Evolutionary conservation across 768 basidiomycete genomes (phyloP).

Genomic region (Termitomyces bulborhizus): DNA sequence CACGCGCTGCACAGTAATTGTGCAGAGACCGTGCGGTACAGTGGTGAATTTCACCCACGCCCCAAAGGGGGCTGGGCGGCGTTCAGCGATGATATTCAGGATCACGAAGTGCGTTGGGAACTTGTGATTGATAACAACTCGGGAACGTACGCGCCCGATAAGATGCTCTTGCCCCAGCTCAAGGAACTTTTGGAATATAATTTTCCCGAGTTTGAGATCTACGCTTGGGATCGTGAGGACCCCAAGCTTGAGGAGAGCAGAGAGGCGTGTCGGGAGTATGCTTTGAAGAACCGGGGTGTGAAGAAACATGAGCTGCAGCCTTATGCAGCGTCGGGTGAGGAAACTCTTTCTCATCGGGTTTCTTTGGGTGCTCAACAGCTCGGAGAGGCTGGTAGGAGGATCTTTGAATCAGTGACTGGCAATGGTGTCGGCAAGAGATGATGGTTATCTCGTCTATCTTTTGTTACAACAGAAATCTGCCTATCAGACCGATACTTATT

Average conservation of each 20-base stretch:
- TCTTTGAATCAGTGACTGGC: neutral
- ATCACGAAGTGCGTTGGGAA: conserved; percentile 66
- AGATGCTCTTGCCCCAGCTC: conserved; percentile 51
- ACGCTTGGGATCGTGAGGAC: conserved; percentile 51
- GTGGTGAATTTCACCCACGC: conserved; percentile 76
- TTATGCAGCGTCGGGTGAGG: conserved; percentile 47
- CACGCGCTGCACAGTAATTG: conserved; percentile 83
- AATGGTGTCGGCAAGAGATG: neutral
- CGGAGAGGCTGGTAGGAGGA: conserved; percentile 2
- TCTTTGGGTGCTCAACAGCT: conserved; percentile 7
- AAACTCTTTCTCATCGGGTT: conserved; percentile 36
- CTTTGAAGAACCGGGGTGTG: conserved; percentile 53
- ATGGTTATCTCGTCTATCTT: neutral
- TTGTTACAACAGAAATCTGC: neutral
- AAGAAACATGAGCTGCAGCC: conserved; percentile 59
- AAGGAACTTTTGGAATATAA: conserved; percentile 65
- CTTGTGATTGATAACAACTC: conserved; percentile 82
- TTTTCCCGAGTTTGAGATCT: conserved; percentile 57
- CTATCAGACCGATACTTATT: neutral
- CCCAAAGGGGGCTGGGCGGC: conserved; percentile 61
- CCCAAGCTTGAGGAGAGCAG: conserved; percentile 49
- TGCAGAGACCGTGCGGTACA: conserved; percentile 57
- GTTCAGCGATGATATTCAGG: conserved; percentile 49
- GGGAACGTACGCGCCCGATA: conserved; percentile 79
- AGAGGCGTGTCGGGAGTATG: conserved; percentile 66